These are phyloP conservation scores for Teratosphaeria epicoccoides DNA, from an alignment of 2,329 filamentous ascomycete genomes.

Conservation along the genomic window DNA sequence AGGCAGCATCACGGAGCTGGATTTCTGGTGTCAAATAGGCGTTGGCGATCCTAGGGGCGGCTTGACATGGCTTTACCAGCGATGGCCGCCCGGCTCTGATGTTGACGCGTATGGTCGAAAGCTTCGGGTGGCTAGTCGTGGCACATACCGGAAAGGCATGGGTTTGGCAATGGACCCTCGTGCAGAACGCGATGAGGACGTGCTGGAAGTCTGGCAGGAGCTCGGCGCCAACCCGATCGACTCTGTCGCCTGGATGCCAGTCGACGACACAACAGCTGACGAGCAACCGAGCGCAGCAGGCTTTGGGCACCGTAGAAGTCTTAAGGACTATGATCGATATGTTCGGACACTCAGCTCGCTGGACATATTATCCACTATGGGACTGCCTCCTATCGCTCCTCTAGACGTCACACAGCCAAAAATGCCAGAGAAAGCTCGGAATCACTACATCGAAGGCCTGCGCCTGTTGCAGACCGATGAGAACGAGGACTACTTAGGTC, in stretches of 20 bases:
- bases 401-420: slow-evolving; percentile 56
- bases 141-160: slow-evolving; percentile 69
- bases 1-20: slow-evolving; percentile 69
- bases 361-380: slow-evolving; percentile 48
- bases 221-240: slow-evolving; percentile 45
- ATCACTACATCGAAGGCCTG: slow-evolving; percentile 45
- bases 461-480: slow-evolving; percentile 44
- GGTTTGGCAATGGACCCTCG: slow-evolving; percentile 48
- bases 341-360: slow-evolving; percentile 53
- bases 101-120: slow-evolving; percentile 55
- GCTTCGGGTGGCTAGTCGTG: slow-evolving; percentile 68
- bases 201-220: slow-evolving; percentile 54
- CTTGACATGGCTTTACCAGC: slow-evolving; percentile 76
- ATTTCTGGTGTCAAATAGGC: slow-evolving; percentile 96
- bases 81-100: slow-evolving; percentile 64
- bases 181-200: slow-evolving; percentile 50
- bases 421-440: slow-evolving; percentile 42
- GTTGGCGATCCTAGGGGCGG: slow-evolving; percentile 83
- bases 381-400: slow-evolving; percentile 30
- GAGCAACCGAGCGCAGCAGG: background rate
- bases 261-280: slow-evolving; percentile 28
- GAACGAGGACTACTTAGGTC: slow-evolving; percentile 34
- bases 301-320: slow-evolving; percentile 13
- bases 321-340: slow-evolving; percentile 46
- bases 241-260: slow-evolving; percentile 29